Base-by-base conservation (phyloP, 2,329 filamentous ascomycete species). In the Aspergillus sojae region DNA sequence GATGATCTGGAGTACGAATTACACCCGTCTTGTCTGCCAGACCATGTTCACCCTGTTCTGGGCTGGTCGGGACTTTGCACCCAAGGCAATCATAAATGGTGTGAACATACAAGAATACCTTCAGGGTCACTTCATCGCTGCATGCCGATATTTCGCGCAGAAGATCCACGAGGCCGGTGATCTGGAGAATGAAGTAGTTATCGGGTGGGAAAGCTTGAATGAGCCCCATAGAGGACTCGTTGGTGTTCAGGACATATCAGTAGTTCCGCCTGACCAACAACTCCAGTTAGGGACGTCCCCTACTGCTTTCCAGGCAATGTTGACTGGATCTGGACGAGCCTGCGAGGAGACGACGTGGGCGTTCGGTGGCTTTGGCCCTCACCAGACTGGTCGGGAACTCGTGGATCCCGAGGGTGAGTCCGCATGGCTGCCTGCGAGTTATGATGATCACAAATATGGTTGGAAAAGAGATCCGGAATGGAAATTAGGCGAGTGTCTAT, bases 1-100 rank as follows among this genome's bases (percentile, higher is more conserved):
- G 81, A 99, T 99, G 96, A 94, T 98, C 62, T 99, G 95, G 95
- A 93, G 94, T 19, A 98, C 96, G 58, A 99, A 99, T 76, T 99
- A 99, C 78, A 91, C 88, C 65, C 88, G 95, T 28, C 83, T 98
- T 57, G 94, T 91, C 3, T 91, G 90, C 57, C 92, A 94, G 68
- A 94, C 93, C 53, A 93, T 98, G 70, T 98, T 97, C 76, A 97
- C 94, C 0, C 81, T 98, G 58, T 99, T 97, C 81, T 99, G 96
- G 77, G 94, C 86, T 10, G 95, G 95, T 41, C 88, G 84, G 67
- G 92, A 96, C 72, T 98, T 97, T 81, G 92, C 95, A 1, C 96
- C 96, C 4, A 97, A 97, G 73, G 97, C 94, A 69, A 91, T 97
- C 69, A 94, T 99, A 61, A 89, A 99, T 75, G 93, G 93, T 46